Conservation (phyloP, 768 basidiomycete genomes). For the Leccinum subgranulosum region DNA sequence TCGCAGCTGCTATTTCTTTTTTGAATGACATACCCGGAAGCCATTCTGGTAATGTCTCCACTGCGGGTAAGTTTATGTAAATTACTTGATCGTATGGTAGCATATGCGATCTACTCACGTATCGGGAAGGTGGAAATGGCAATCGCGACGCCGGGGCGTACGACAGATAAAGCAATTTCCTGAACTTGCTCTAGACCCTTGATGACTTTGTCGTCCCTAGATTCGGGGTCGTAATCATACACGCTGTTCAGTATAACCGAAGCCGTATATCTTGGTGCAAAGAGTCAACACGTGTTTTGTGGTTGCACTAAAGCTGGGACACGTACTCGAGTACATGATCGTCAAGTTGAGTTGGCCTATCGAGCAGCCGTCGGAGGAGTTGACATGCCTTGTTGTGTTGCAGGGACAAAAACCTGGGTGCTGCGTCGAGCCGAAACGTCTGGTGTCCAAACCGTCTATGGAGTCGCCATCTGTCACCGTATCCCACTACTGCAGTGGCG, state of each 20-base stretch:
- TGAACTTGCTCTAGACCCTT: background rate
- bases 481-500: slow-evolving; percentile 13
- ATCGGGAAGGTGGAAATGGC: slow-evolving; percentile 1
- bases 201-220: slow-evolving; percentile 6
- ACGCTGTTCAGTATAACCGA: slow-evolving; percentile 14
- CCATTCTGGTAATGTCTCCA: slow-evolving; percentile 1
- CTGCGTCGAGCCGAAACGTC: slow-evolving; percentile 8
- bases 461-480: slow-evolving; percentile 23
- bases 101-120: background rate
- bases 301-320: too few relatives aligned
- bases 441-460: slow-evolving; percentile 23
- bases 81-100: background rate
- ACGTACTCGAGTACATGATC: slow-evolving; percentile 33
- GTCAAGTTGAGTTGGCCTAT: slow-evolving; percentile 30
- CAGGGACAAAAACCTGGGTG: slow-evolving; percentile 23
- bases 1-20: background rate
- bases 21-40: slow-evolving; percentile 16
- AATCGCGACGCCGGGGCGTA: background rate
- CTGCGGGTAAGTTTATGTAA: background rate
- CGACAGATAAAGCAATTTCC: background rate
- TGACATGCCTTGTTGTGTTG: slow-evolving; percentile 28
- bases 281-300: background rate
- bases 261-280: slow-evolving; percentile 6
- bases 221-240: slow-evolving; percentile 15
- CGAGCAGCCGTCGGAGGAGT: slow-evolving; percentile 31